Evolutionary conservation across 306 rosid species (phyloP).

Genomic region (Glycine tomentella): DNA sequence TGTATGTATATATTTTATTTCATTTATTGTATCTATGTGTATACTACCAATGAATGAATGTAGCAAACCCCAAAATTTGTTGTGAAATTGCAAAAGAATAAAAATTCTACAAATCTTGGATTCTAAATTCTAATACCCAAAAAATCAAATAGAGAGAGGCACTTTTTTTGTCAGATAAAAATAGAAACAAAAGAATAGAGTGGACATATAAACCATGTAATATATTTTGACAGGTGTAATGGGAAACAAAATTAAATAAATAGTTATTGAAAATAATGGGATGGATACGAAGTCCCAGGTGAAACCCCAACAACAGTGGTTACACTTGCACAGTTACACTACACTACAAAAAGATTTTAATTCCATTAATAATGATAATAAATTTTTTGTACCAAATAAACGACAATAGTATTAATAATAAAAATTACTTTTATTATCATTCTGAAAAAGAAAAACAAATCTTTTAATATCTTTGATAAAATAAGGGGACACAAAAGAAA

Average conservation of each 20-base stretch:
- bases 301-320: slow-evolving; percentile 17
- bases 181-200: slow-evolving; percentile 48
- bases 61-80: slow-evolving; percentile 38
- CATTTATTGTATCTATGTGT: slow-evolving; percentile 6
- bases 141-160: slow-evolving; percentile 20
- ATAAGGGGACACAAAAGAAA: slow-evolving; percentile 19
- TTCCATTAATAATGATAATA: slow-evolving; percentile 33
- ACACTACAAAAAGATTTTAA: slow-evolving; percentile 15
- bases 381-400: not conserved
- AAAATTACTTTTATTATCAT: no score
- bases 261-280: slow-evolving; percentile 46
- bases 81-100: slow-evolving; percentile 41
- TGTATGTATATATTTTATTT: slow-evolving; percentile 2
- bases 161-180: not conserved
- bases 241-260: slow-evolving; percentile 34
- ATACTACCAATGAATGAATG: no score
- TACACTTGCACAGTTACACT: not conserved
- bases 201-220: slow-evolving; percentile 38
- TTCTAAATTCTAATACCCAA: slow-evolving; percentile 45
- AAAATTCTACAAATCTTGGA: slow-evolving; percentile 43
- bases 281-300: slow-evolving; percentile 43
- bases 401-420: not conserved
- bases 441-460: not conserved
- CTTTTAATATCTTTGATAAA: slow-evolving; percentile 6
- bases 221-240: slow-evolving; percentile 42